Evolutionary conservation across 2,329 filamentous ascomycete genomes (phyloP).

Genomic region (Trichoderma cornu-damae): DNA sequence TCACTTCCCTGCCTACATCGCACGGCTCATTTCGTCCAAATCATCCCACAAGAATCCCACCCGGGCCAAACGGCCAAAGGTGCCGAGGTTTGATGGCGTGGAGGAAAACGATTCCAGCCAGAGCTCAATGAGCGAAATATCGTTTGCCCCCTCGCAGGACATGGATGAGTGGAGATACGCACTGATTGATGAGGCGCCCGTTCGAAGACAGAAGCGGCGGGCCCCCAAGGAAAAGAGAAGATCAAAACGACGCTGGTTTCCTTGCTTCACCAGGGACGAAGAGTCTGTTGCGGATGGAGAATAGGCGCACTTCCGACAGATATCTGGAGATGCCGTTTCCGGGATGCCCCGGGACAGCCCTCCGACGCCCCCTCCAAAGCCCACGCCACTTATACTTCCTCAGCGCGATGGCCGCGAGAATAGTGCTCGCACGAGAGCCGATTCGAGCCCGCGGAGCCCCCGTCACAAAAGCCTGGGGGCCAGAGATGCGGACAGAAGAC

Average conservation of each 20-base stretch:
- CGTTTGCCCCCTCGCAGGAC: slow-evolving; percentile 28
- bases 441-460: slow-evolving; percentile 15
- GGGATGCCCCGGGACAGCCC: neutral
- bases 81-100: slow-evolving; percentile 31
- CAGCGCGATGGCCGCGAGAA: neutral
- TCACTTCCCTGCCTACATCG: slow-evolving; percentile 22
- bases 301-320: slow-evolving; percentile 24
- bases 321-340: slow-evolving; percentile 10
- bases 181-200: slow-evolving; percentile 30
- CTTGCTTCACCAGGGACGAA: slow-evolving; percentile 28
- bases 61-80: slow-evolving; percentile 7
- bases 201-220: slow-evolving; percentile 22
- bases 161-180: slow-evolving; percentile 34
- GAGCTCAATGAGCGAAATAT: slow-evolving; percentile 30
- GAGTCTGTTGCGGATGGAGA: slow-evolving; percentile 25
- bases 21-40: slow-evolving; percentile 19
- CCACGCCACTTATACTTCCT: slow-evolving; percentile 13
- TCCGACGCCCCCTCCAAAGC: slow-evolving; percentile 15
- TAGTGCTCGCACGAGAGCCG: neutral
- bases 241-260: slow-evolving; percentile 25
- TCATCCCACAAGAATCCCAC: neutral
- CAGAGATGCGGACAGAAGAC: neutral
- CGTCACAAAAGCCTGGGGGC: neutral
- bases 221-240: slow-evolving; percentile 16
- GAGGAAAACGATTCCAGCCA: slow-evolving; percentile 22